Evolutionary conservation across 2,329 filamentous ascomycete species (phyloP).

Genomic region (Stagonosporopsis vannaccii): DNA sequence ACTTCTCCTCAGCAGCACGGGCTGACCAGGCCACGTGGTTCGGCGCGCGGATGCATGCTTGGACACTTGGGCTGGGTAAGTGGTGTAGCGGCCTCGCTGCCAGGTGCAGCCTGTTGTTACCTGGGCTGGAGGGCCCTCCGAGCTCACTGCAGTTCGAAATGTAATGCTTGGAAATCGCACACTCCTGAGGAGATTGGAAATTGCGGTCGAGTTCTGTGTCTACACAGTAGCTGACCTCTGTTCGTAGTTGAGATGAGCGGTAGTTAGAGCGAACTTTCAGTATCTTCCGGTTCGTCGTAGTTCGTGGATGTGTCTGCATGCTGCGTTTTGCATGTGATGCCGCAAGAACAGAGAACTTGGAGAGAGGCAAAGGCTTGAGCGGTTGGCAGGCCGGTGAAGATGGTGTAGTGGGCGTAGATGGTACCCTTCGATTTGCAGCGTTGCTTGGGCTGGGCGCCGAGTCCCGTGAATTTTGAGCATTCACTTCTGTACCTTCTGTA

Average conservation of each 20-base stretch:
- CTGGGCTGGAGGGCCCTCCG: background rate
- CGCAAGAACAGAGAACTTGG: background rate
- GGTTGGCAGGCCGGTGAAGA: background rate
- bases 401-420: background rate
- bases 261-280: conserved; percentile 1
- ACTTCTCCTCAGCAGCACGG: background rate
- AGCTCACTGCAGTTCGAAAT: background rate
- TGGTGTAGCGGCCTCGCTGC: background rate
- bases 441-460: background rate
- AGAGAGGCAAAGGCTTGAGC: background rate
- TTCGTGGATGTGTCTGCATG: background rate
- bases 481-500: background rate
- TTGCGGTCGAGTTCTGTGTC: background rate
- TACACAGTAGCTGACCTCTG: background rate
- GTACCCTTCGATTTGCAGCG: background rate
- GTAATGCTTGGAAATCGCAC: background rate
- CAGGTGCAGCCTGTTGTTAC: background rate
- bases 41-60: background rate
- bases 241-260: background rate
- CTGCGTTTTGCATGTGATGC: background rate
- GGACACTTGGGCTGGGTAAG: background rate
- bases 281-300: background rate
- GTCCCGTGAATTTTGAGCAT: background rate
- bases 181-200: no score
- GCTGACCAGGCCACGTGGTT: no score